Evolutionary conservation across 208 protist species (phyloP).

Genomic region (Histomonas meleagridis): DNA sequence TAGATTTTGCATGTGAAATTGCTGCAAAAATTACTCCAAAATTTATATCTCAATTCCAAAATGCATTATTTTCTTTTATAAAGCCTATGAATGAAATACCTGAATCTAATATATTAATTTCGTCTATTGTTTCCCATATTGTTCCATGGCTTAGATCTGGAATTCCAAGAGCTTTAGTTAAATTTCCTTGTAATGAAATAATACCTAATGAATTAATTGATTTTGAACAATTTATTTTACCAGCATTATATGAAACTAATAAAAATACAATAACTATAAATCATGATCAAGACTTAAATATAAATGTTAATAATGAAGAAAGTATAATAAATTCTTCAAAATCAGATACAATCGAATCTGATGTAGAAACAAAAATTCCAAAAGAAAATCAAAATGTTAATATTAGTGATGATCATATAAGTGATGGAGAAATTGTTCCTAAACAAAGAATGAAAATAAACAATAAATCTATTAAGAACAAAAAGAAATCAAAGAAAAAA

Average conservation of each 20-base stretch:
- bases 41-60: not conserved
- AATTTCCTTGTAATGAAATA: not conserved
- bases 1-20: not conserved
- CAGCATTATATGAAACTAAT: too few species aligned
- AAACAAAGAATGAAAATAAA: too few species aligned
- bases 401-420: not conserved
- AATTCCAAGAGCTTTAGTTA: not conserved
- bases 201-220: not conserved
- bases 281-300: not conserved
- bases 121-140: conserved; percentile 7
- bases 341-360: too few species aligned
- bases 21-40: not conserved
- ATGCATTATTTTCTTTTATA: not conserved
- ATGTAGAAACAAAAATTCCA: not conserved
- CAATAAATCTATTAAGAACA: too few species aligned
- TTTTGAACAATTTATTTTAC: not conserved
- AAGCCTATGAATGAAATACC: not conserved
- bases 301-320: not conserved
- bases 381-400: not conserved
- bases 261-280: too few species aligned
- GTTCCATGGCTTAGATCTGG: not conserved
- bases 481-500: not conserved
- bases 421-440: not conserved
- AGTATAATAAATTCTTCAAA: not conserved
- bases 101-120: not conserved